phyloP scores from a whole-genome alignment of 225 moss, liverwort and hornwort species.

The Straminergon stramineum region DNA sequence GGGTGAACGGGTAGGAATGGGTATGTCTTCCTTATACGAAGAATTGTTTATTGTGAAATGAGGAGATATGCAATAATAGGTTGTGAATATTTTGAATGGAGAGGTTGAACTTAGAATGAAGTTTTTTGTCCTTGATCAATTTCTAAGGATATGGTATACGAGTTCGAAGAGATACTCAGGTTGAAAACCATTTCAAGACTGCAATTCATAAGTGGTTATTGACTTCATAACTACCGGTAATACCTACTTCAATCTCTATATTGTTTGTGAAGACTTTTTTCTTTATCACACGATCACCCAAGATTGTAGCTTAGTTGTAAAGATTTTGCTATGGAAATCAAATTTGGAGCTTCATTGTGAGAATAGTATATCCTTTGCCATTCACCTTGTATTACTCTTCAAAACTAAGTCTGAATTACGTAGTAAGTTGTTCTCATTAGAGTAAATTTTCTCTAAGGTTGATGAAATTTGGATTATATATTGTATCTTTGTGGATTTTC shows the following conservation, averaged over 20 bases:
- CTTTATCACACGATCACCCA: not conserved
- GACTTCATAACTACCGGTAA: too few relatives aligned
- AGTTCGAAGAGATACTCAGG: not conserved
- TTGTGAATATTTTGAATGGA: not conserved
- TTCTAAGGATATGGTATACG: not conserved
- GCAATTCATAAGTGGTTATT: not conserved
- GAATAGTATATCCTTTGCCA: not conserved
- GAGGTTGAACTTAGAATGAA: not conserved
- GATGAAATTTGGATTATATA: not conserved
- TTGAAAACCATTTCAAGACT: not conserved
- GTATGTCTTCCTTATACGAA: not conserved
- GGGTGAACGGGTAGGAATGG: too few relatives aligned
- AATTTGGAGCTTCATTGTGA: not conserved
- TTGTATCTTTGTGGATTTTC: not conserved
- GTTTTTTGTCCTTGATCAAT: not conserved
- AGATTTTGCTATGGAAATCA: not conserved
- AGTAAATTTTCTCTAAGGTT: not conserved
- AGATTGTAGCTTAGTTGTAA: not conserved
- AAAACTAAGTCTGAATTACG: too few relatives aligned
- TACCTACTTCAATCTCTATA: not conserved
- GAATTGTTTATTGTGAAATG: not conserved
- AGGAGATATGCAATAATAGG: not conserved
- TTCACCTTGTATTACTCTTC: not conserved
- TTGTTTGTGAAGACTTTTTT: not conserved
- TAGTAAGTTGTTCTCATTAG: too few relatives aligned